These are phyloP conservation scores for Trypanosoma caninum DNA, from an alignment of 208 protist genomes.

Conservation along the genomic window DNA sequence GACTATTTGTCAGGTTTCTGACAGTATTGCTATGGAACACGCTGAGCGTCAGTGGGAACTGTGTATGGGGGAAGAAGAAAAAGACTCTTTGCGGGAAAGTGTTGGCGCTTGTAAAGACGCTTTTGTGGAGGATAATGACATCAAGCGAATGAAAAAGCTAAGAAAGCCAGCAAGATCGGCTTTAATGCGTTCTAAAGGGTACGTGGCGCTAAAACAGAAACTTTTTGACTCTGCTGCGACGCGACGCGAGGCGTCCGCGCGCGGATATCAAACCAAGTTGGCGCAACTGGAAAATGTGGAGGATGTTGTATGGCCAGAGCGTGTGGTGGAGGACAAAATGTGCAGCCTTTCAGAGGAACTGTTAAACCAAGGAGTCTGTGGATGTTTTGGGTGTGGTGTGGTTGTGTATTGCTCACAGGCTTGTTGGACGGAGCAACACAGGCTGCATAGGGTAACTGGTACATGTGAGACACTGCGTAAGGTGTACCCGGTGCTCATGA, in stretches of 20 bases:
- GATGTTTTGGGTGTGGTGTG: constrained; percentile 57
- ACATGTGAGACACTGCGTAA: constrained; percentile 50
- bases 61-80: constrained; percentile 17
- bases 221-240: constrained; percentile 29
- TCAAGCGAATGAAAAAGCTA: constrained; percentile 21
- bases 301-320: constrained; percentile 15
- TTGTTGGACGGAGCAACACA: constrained; percentile 38
- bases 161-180: constrained; percentile 57
- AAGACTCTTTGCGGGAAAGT: neutral
- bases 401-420: constrained; percentile 50
- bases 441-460: constrained; percentile 33
- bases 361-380: constrained; percentile 25
- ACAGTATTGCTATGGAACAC: constrained; percentile 32
- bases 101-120: neutral
- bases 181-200: constrained; percentile 46
- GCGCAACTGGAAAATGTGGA: neutral
- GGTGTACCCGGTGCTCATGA: constrained; percentile 57
- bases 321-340: constrained; percentile 13
- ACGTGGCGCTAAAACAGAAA: constrained; percentile 36
- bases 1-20: constrained; percentile 38
- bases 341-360: constrained; percentile 13
- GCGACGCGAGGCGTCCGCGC: constrained; percentile 31
- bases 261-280: constrained; percentile 15
- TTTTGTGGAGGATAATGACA: neutral
- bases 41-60: constrained; percentile 23